Percentiles rank a stretch among this genome's conserved stretches.
These are phyloP conservation scores for Bipolaris zeicola DNA, from an alignment of 2,329 filamentous ascomycete genomes.

Conservation along the genomic window DNA sequence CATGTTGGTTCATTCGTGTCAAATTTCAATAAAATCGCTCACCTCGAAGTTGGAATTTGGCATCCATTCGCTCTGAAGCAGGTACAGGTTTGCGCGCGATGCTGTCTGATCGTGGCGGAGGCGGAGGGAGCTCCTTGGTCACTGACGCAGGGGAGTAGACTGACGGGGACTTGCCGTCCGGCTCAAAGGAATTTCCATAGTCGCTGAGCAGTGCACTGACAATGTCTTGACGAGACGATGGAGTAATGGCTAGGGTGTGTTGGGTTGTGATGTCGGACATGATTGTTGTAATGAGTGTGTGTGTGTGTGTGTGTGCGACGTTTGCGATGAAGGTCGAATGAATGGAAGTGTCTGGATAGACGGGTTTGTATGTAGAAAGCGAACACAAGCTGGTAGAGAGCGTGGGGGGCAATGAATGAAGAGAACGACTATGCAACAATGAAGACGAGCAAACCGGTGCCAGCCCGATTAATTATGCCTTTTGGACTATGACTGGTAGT, in stretches of 20 bases:
- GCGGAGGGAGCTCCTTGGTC: slow-evolving; percentile 40
- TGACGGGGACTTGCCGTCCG: slow-evolving; percentile 30
- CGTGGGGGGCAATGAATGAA: slow-evolving; percentile 6
- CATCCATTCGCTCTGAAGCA: slow-evolving; percentile 32
- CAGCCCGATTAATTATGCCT: slow-evolving; percentile 30
- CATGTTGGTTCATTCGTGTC: neutral
- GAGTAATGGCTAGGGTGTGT: slow-evolving; percentile 31
- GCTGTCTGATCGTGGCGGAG: slow-evolving; percentile 34
- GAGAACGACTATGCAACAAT: slow-evolving; percentile 24
- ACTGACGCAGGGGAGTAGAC: slow-evolving; percentile 30
- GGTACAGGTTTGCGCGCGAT: slow-evolving; percentile 34
- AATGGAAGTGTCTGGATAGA: slow-evolving; percentile 14
- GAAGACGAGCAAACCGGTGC: slow-evolving; percentile 22
- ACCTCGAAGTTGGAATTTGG: slow-evolving; percentile 46
- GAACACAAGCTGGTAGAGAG: slow-evolving; percentile 7
- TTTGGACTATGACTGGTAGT: slow-evolving; percentile 17
- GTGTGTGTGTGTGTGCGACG: neutral
- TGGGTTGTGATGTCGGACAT: slow-evolving; percentile 39
- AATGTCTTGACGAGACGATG: slow-evolving; percentile 44
- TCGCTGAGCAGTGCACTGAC: slow-evolving; percentile 47
- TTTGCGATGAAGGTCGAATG: neutral
- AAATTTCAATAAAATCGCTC: slow-evolving; percentile 13
- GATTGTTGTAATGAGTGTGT: slow-evolving; percentile 11
- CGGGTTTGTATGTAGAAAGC: slow-evolving; percentile 14
- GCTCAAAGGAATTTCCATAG: slow-evolving; percentile 44